These are phyloP conservation scores for Hypomontagnella submonticulosa DNA, from an alignment of 495 filamentous ascomycete species.

Conservation along the genomic window DNA sequence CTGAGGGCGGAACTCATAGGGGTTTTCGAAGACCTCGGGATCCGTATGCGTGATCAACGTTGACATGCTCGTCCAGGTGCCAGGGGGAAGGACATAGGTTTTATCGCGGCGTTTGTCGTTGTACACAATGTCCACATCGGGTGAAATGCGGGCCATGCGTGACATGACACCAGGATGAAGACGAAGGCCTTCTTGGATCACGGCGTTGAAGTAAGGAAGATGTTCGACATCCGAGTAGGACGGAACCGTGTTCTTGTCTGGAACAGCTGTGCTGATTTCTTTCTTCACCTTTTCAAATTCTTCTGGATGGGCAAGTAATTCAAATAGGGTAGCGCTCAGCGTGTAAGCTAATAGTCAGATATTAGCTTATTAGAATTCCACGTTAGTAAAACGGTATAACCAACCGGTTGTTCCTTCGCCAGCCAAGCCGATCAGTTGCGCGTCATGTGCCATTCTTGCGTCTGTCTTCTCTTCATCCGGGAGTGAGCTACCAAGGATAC, in stretches of 20 bases:
- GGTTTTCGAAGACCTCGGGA: constrained; percentile 25
- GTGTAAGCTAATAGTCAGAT: constrained; percentile 19
- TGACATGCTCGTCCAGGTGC: background rate
- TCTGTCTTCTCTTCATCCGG: constrained; percentile 51
- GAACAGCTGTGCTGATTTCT: constrained; percentile 48
- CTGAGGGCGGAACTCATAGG: constrained; percentile 25
- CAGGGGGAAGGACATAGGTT: constrained; percentile 7
- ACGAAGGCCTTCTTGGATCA: constrained; percentile 61
- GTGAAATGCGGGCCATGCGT: constrained; percentile 51
- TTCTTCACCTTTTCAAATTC: constrained; percentile 33
- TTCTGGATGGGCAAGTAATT: constrained; percentile 44
- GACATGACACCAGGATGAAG: constrained; percentile 53
- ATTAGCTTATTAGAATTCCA: no score
- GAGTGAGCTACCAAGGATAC: constrained; percentile 51
- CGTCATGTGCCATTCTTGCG: constrained; percentile 54
- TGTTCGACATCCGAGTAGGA: constrained; percentile 27
- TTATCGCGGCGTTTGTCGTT: constrained; percentile 7
- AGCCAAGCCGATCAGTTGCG: constrained; percentile 50
- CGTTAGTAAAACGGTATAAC: background rate
- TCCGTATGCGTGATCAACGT: background rate
- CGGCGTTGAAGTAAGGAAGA: constrained; percentile 47
- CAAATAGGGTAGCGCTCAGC: constrained; percentile 52
- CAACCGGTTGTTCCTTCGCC: constrained; percentile 56
- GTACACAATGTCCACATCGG: constrained; percentile 4
- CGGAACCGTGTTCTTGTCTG: constrained; percentile 29